phyloP scores from a whole-genome alignment of 192 early-diverging fungal genomes.

The Ambispora gerdemannii region DNA sequence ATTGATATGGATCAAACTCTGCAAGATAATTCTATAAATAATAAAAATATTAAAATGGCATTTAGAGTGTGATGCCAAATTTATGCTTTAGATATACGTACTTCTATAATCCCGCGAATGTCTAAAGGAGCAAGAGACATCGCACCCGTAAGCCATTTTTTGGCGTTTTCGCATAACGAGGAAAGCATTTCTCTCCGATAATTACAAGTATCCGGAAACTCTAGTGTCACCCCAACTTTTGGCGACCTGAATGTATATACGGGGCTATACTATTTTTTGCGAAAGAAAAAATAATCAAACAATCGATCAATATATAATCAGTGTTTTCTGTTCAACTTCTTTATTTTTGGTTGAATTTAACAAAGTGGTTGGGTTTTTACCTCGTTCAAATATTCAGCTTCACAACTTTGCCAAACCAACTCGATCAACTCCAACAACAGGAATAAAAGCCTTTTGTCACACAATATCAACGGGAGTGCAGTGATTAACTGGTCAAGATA shows the following conservation, averaged over 20 bases:
- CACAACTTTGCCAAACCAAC: conserved; percentile 73
- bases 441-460: conserved; percentile 64
- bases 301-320: no score
- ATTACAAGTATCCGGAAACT: conserved; percentile 66
- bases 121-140: conserved; percentile 66
- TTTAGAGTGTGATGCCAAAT: not conserved
- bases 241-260: conserved; percentile 65
- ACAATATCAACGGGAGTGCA: conserved; percentile 74
- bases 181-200: conserved; percentile 69
- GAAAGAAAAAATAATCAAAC: conserved; percentile 10
- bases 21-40: conserved; percentile 66
- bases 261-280: conserved; percentile 52
- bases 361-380: conserved; percentile 12
- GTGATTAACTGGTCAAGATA: conserved; percentile 57
- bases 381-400: conserved; percentile 74
- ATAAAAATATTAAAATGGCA: not conserved
- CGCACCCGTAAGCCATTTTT: conserved; percentile 63
- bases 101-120: conserved; percentile 51
- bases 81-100: not conserved
- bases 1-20: conserved; percentile 53
- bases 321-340: no score
- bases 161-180: conserved; percentile 56
- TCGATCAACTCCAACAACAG: conserved; percentile 82
- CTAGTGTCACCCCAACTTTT: conserved; percentile 60
- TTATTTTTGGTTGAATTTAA: not conserved